Percentiles rank a stretch among this genome's conserved stretches.
phyloP scores from a whole-genome alignment of 1,139 yeast species.

The Nakaseomyces nivariensis region DNA sequence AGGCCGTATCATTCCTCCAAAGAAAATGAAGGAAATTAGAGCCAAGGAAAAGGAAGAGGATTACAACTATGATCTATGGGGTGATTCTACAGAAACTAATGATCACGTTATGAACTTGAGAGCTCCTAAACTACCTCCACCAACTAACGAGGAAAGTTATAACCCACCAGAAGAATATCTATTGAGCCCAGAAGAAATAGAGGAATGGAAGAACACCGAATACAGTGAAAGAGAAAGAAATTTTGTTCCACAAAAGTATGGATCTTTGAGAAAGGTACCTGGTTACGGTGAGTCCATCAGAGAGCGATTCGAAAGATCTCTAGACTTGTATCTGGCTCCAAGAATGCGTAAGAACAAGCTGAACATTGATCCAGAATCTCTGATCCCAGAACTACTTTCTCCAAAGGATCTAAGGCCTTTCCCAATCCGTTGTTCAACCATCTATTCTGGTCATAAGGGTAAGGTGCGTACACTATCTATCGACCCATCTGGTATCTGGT shows the following conservation, averaged over 20 bases:
- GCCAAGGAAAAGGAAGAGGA: conserved; percentile 43
- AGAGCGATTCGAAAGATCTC: conserved; percentile 87
- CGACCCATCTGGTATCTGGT: conserved; percentile 87
- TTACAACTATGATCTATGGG: conserved; percentile 76
- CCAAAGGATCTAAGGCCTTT: conserved; percentile 97
- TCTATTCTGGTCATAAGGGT: conserved; percentile 74
- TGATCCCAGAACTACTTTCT: conserved; percentile 92
- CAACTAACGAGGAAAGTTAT: conserved; percentile 92
- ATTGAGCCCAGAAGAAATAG: conserved; percentile 65
- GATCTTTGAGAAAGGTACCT: conserved; percentile 82
- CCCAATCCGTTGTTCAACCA: conserved; percentile 84
- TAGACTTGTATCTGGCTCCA: conserved; percentile 92
- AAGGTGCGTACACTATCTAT: conserved; percentile 73
- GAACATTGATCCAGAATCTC: conserved; percentile 90
- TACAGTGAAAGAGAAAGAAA: conserved; percentile 72
- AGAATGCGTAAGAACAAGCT: conserved; percentile 86
- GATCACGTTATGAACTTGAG: conserved; percentile 84
- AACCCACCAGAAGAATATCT: conserved; percentile 96
- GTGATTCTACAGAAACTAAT: conserved; percentile 44
- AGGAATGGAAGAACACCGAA: conserved; percentile 61
- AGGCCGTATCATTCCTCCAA: conserved; percentile 79
- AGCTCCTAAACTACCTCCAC: conserved; percentile 94
- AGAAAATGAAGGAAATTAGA: conserved; percentile 43
- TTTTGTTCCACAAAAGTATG: conserved; percentile 74
- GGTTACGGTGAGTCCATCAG: conserved; percentile 80